phyloP scores from a whole-genome alignment of 306 rosid species.

The Mucuna pruriens region DNA sequence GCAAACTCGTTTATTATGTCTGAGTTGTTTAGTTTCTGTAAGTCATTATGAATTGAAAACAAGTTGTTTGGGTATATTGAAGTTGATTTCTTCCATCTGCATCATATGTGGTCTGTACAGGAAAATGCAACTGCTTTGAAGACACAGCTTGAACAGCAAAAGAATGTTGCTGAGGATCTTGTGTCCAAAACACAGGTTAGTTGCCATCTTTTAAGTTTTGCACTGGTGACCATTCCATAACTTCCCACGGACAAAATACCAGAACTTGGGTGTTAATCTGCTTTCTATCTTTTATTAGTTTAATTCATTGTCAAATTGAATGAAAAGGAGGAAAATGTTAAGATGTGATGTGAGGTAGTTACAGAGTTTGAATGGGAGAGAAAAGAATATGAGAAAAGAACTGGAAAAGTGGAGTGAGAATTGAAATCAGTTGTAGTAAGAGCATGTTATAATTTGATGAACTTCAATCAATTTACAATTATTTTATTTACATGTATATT shows the following conservation, averaged over 20 bases:
- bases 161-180: conserved; percentile 68
- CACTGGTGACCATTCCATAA: not conserved
- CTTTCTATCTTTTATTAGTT: not conserved
- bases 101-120: conserved; percentile 47
- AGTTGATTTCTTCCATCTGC: not conserved
- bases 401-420: not conserved
- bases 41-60: not conserved
- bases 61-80: not conserved
- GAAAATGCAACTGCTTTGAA: conserved; percentile 76
- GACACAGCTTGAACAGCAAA: conserved; percentile 79
- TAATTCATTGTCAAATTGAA: not conserved
- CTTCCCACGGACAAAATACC: not conserved
- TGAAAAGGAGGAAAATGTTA: not conserved
- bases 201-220: conserved; percentile 1
- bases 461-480: conserved; percentile 11
- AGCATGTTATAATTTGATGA: not conserved
- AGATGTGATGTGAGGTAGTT: not conserved
- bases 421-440: not conserved
- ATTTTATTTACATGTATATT: not conserved
- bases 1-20: not conserved
- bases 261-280: not conserved
- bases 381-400: not conserved
- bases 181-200: conserved; percentile 75
- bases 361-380: not conserved
- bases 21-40: not conserved